These are phyloP conservation scores for Chlorophyllum brunneum DNA, from an alignment of 768 basidiomycete species.

Conservation along the genomic window DNA sequence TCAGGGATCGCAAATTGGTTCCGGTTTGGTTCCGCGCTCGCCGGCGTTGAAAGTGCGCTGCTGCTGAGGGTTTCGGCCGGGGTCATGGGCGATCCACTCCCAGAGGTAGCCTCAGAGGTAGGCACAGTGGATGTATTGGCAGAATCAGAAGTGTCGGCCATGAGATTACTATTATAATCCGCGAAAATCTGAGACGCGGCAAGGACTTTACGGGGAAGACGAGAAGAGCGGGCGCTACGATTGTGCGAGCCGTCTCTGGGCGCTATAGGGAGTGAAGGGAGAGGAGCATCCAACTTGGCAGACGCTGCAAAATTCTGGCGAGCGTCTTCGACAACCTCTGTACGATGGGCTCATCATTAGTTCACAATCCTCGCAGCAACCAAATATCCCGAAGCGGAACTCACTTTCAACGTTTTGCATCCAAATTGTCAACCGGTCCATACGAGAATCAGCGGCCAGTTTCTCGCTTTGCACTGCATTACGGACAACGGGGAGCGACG, in stretches of 20 bases:
- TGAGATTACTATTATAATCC: constrained; percentile 37
- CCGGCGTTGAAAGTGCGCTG: constrained; percentile 10
- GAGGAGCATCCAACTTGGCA: constrained; percentile 38
- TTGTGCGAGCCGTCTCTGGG: constrained; percentile 43
- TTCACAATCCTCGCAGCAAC: neutral
- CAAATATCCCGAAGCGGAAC: constrained; percentile 26
- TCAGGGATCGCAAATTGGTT: constrained; percentile 30
- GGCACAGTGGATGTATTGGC: constrained; percentile 22
- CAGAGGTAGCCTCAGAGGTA: constrained; percentile 21
- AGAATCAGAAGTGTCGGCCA: constrained; percentile 26
- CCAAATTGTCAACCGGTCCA: constrained; percentile 78
- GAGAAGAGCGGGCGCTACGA: constrained; percentile 41
- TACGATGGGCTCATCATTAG: constrained; percentile 1
- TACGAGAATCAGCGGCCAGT: constrained; percentile 47
- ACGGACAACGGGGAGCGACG: constrained; percentile 49
- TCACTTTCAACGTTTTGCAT: constrained; percentile 80
- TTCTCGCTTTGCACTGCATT: constrained; percentile 51
- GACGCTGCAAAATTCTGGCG: constrained; percentile 67
- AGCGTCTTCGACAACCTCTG: constrained; percentile 82
- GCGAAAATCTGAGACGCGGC: constrained; percentile 71
- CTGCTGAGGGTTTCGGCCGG: constrained; percentile 3
- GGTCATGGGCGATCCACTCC: constrained; percentile 16
- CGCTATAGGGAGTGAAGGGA: constrained; percentile 65
- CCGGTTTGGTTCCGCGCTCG: constrained; percentile 9
- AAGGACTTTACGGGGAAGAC: constrained; percentile 59